phyloP scores from a whole-genome alignment of 1,139 yeast species.

The Sugiyamaella pinicola region DNA sequence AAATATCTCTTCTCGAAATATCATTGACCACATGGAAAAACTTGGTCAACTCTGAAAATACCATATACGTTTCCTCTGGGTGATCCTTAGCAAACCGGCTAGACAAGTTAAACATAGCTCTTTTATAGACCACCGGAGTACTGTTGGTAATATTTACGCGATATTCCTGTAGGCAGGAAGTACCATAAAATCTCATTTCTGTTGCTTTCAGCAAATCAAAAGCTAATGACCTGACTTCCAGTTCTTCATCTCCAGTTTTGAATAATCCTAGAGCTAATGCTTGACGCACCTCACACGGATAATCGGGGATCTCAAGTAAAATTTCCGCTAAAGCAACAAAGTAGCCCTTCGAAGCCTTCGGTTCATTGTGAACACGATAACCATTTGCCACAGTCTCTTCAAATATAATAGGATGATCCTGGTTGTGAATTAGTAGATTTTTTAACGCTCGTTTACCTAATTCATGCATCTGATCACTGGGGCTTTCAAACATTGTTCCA shows the following conservation, averaged over 20 bases:
- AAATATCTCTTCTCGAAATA: constrained; percentile 69
- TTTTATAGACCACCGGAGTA: constrained; percentile 73
- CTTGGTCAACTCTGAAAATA: constrained; percentile 73
- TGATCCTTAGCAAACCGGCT: constrained; percentile 60
- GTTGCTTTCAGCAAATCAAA: constrained; percentile 58
- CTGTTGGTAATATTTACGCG: constrained; percentile 65
- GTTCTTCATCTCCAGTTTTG: constrained; percentile 67
- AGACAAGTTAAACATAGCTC: constrained; percentile 71
- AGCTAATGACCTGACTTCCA: constrained; percentile 63
- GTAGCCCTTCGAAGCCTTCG: constrained; percentile 59
- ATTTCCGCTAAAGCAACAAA: constrained; percentile 72
- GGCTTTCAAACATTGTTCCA: constrained; percentile 63
- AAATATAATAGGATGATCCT: constrained; percentile 58
- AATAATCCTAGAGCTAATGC: constrained; percentile 65
- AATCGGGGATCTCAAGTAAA: constrained; percentile 48
- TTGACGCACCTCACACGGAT: constrained; percentile 55
- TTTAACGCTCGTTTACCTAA: constrained; percentile 74
- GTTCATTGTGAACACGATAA: constrained; percentile 45
- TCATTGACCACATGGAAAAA: constrained; percentile 65
- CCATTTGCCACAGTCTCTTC: constrained; percentile 69
- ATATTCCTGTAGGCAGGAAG: constrained; percentile 45
- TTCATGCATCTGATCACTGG: constrained; percentile 59
- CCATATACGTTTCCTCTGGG: constrained; percentile 58
- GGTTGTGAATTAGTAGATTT: constrained; percentile 64
- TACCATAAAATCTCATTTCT: constrained; percentile 56